Base-by-base conservation (phyloP, 1,139 yeast species). In the Meyerozyma athensensis region DNA sequence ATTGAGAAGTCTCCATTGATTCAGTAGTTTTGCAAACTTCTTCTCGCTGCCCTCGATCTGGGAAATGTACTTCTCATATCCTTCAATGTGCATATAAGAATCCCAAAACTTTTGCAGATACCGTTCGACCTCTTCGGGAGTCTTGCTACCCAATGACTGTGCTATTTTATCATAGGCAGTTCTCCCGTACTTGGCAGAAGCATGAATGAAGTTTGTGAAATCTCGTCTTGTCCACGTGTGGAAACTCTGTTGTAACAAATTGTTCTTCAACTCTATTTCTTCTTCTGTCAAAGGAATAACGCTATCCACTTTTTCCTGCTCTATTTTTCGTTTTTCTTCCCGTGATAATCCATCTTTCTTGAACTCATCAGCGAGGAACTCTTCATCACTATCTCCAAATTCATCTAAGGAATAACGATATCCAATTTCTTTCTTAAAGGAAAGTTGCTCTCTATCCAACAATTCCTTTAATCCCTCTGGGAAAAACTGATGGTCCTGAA, bases 11-110 rank as follows among this genome's bases (percentile, higher is more conserved):
- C 72, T 76, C 50, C 82, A 81, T 55, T 90, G 97, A 36, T 72
- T 68, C 36, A 63, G 59, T 30, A 83, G 61, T 52, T 76, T 84
- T 33, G 79, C 81, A 14, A 79, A 62, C 52, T 86, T 86, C 63
- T 81, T 85, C 54, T 90, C 97, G 44, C 96, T 95, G 28, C 83
- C 71, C 52, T 89, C 96, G 40, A 92, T 87, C 52, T 86, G 95
- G n/a, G 81, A 60, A 37, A 89, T 58, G 56, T 89, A 87, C 54
- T 87, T 83, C 43, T 89, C 96, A 57, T 81, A 75, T 1, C 97
- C 97, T 20, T 86, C 95, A 35, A 92, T 78, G 49, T 79, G 81
- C 16, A 65, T 65, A 55, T 78, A 83, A 19, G 85, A 69, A 33
- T 68, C 60, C 96, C 96, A 90, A 53, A 92, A 92, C 3, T 71